These are phyloP conservation scores for Mallotus japonicus DNA, from an alignment of 441 rosid species.

Conservation along the genomic window DNA sequence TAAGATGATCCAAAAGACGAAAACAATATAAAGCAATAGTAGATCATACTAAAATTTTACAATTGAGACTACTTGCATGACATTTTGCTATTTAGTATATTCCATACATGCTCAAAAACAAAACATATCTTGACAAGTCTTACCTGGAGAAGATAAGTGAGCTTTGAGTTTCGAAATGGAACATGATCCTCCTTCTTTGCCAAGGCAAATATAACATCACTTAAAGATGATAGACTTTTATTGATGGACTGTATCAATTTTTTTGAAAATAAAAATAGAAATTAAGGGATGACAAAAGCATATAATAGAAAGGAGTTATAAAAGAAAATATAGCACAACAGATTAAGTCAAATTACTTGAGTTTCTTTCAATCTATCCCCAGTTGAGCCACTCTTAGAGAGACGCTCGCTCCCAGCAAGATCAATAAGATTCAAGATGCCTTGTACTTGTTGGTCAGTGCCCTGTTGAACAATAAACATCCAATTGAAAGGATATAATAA, in stretches of 20 bases:
- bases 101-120: background rate
- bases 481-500: background rate
- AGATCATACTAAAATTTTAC: background rate
- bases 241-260: constrained; percentile 69
- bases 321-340: background rate
- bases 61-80: background rate
- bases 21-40: background rate
- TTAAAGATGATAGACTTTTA: constrained; percentile 80
- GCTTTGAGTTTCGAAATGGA: constrained; percentile 93
- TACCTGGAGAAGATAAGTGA: constrained; percentile 98
- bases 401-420: constrained; percentile 97
- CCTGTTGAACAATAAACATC: constrained; percentile 38
- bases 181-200: constrained; percentile 97
- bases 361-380: constrained; percentile 93
- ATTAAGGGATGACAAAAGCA: background rate
- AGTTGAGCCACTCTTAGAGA: constrained; percentile 92
- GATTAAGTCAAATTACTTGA: constrained; percentile 23
- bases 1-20: background rate
- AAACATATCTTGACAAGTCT: too few relatives aligned
- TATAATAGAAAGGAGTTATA: background rate
- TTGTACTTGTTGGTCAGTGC: constrained; percentile 92
- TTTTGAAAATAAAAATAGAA: constrained; percentile 1
- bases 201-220: constrained; percentile 90
- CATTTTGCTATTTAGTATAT: background rate
- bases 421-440: constrained; percentile 90